phyloP scores from a whole-genome alignment of 345 rosid species.

The Melastoma malabathricum region DNA sequence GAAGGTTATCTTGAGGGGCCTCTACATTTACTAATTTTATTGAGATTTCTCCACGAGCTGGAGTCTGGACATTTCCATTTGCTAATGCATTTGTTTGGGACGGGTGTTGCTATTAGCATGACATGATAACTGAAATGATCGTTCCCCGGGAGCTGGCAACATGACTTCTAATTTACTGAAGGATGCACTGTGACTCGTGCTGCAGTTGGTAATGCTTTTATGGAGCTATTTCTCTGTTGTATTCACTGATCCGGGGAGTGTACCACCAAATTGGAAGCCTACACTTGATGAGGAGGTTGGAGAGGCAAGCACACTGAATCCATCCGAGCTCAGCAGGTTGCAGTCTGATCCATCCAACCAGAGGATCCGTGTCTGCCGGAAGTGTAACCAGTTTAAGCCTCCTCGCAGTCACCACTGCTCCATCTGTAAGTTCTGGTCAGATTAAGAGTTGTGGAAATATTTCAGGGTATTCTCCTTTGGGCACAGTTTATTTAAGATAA shows the following conservation, averaged over 20 bases:
- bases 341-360: conserved; percentile 44
- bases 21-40: background rate
- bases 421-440: conserved; percentile 47
- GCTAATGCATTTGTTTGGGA: too few species aligned
- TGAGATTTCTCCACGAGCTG: too few species aligned
- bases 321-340: conserved; percentile 36
- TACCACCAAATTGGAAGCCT: conserved; percentile 84
- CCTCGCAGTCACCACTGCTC: conserved; percentile 96
- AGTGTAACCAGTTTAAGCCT: conserved; percentile 85
- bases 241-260: conserved; percentile 83
- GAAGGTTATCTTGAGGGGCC: background rate
- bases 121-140: too few species aligned
- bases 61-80: too few species aligned
- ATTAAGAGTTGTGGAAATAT: too few species aligned
- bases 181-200: too few species aligned
- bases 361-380: conserved; percentile 66
- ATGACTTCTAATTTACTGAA: too few species aligned
- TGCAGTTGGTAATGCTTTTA: conserved; percentile 81
- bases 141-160: too few species aligned
- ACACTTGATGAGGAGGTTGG: conserved; percentile 68
- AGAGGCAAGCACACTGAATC: conserved; percentile 60
- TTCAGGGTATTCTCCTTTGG: background rate
- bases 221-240: conserved; percentile 98
- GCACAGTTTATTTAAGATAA: background rate
- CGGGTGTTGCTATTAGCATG: too few species aligned